Evolutionary conservation across 1,284 basidiomycete genomes (phyloP).

Genomic region (Malassezia nana): DNA sequence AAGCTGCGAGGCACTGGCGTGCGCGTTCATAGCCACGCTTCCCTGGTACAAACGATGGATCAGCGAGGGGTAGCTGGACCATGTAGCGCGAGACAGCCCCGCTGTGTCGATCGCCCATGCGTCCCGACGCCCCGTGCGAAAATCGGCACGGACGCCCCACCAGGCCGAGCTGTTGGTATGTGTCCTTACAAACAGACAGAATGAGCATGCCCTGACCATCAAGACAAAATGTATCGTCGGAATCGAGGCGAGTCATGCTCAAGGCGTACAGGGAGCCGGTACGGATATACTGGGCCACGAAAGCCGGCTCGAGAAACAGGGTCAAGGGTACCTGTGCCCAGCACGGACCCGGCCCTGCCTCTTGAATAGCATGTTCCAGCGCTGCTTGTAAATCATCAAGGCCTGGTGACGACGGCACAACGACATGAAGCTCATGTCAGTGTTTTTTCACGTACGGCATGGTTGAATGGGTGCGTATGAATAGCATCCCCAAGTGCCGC

Average conservation of each 20-base stretch:
- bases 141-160: conserved; percentile 37
- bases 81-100: conserved; percentile 33
- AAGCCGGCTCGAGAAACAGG: conserved; percentile 37
- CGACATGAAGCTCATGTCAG: conserved; percentile 21
- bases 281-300: conserved; percentile 33
- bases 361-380: not conserved
- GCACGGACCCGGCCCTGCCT: conserved; percentile 14
- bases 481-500: not conserved
- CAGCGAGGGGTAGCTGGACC: conserved; percentile 31
- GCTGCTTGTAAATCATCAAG: not conserved
- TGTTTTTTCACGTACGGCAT: conserved; percentile 15
- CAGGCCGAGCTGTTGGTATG: conserved; percentile 42
- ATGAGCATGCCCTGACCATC: conserved; percentile 38
- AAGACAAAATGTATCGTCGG: conserved; percentile 34
- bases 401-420: conserved; percentile 18
- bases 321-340: conserved; percentile 26
- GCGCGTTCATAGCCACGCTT: conserved; percentile 40
- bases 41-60: conserved; percentile 36
- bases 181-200: conserved; percentile 40
- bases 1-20: conserved; percentile 22
- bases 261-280: conserved; percentile 31
- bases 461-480: conserved; percentile 32
- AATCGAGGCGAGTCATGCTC: conserved; percentile 20
- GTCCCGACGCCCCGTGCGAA: conserved; percentile 29
- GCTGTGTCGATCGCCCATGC: conserved; percentile 35